Base-by-base conservation (phyloP, 768 basidiomycete genomes). In the Myochromella boudieri region DNA sequence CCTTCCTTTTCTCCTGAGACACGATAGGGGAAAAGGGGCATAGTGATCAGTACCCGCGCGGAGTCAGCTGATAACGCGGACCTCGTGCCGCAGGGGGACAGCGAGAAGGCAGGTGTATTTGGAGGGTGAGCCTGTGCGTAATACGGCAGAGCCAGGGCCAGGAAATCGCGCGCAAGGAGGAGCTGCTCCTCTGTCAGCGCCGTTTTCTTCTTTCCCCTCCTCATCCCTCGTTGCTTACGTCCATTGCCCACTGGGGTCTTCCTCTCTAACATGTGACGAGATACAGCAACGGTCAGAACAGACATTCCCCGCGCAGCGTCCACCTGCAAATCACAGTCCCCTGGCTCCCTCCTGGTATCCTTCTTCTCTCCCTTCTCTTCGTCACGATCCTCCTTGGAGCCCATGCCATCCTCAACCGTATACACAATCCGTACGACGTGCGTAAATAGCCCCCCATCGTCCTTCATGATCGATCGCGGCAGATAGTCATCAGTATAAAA, bases 91-190 rank as follows among this genome's bases (percentile, higher is more conserved):
- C n/a, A n/a, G n/a, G n/a, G n/a, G n/a, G n/a, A n/a, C n/a, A n/a
- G n/a, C 5, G 37, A 27, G 2, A 21, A 22, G 28, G 7, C n/a
- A 9, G 44, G 44, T 32, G 41, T 49, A 25, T 45, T 44, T 1
- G 15, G 44, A 20, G 57, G 54, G 28, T 46, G 51, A 6, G 54
- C 54, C 44, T 53, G 50, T 2, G 53, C 49, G 38, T 55, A 59
- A 37, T 68, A 61, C 2, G 74, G 75, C 33, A 77, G 51, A 14
- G 67, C 66, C 6, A 74, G 55, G 5, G 63, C 64, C 27, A 78
- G 57, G 53, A 76, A 75, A 50, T 77, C 75, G 20, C 76, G 65
- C 6, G 68, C 72, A 1, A 62, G 61, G 22, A 66, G 52, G 3
- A 77, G 63, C 48, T 77, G 71, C 0, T 54, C 33, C 48, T 60